Conservation (phyloP, 768 basidiomycete species). For the Leccinellum rugosiceps region DNA sequence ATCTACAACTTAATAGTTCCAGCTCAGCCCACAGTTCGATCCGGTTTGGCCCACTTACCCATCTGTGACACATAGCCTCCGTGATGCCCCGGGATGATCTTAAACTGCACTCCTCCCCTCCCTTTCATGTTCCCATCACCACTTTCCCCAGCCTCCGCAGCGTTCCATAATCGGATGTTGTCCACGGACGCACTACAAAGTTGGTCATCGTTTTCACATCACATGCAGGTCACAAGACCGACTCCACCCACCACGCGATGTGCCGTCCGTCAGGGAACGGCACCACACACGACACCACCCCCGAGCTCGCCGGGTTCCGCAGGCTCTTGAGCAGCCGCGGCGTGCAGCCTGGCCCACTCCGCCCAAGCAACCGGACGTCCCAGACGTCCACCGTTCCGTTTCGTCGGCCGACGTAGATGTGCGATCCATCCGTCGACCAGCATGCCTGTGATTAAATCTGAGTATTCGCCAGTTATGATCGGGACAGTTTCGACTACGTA, state of each 20-base stretch:
- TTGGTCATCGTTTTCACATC: slow-evolving; percentile 20
- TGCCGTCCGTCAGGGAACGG: slow-evolving; percentile 92
- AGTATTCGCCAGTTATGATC: not conserved
- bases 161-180: slow-evolving; percentile 93
- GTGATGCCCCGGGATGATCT: slow-evolving; percentile 94
- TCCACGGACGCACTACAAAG: slow-evolving; percentile 78
- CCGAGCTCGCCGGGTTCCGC: slow-evolving; percentile 83
- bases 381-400: slow-evolving; percentile 91
- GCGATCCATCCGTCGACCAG: slow-evolving; percentile 86
- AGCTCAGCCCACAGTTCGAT: slow-evolving; percentile 23
- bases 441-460: slow-evolving; percentile 62
- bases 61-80: slow-evolving; percentile 92
- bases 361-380: slow-evolving; percentile 85
- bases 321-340: slow-evolving; percentile 80
- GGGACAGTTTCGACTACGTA: slow-evolving; percentile 37
- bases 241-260: slow-evolving; percentile 72
- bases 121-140: slow-evolving; percentile 62
- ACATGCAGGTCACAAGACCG: slow-evolving; percentile 6
- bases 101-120: slow-evolving; percentile 79
- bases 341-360: slow-evolving; percentile 55
- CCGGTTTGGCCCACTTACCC: slow-evolving; percentile 52
- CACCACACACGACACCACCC: slow-evolving; percentile 87
- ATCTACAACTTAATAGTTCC: slow-evolving; percentile 67
- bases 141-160: slow-evolving; percentile 66
- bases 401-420: slow-evolving; percentile 87